Conservation (phyloP, 176 grass and related monocot genomes). For the Rhynchospora pubera region DNA sequence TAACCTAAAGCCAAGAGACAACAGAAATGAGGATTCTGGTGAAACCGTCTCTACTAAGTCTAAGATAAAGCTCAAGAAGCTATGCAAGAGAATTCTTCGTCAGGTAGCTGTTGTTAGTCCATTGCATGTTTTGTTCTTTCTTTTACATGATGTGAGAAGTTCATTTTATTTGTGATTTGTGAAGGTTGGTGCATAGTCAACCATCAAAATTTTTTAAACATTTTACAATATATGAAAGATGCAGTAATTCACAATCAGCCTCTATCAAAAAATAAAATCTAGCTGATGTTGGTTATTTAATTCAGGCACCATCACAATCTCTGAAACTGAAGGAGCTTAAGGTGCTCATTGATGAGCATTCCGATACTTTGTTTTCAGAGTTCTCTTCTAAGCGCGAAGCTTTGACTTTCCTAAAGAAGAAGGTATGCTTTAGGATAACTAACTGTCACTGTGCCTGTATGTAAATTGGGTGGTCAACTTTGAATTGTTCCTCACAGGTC, state of each 20-base stretch:
- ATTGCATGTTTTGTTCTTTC: background rate
- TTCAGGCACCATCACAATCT: conserved; percentile 60
- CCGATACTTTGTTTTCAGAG: conserved; percentile 43
- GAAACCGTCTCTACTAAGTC: conserved; percentile 19
- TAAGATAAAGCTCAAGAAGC: conserved; percentile 78
- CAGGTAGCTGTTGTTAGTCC: conserved; percentile 31
- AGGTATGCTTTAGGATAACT: conserved; percentile 34
- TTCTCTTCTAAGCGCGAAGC: conserved; percentile 74
- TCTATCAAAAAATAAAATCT: too few relatives aligned
- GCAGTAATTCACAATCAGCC: too few relatives aligned
- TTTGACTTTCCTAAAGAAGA: conserved; percentile 69
- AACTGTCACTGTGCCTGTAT: background rate
- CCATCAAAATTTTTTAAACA: too few relatives aligned
- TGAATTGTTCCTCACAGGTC: background rate
- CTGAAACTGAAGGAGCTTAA: conserved; percentile 93
- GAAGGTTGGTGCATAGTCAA: too few relatives aligned
- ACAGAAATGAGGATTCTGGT: conserved; percentile 15
- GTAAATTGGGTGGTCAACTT: background rate
- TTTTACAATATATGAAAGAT: too few relatives aligned
- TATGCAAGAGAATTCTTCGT: conserved; percentile 83
- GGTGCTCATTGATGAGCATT: conserved; percentile 55
- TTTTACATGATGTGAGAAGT: background rate
- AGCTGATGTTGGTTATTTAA: conserved; percentile 18
- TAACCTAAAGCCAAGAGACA: conserved; percentile 37
- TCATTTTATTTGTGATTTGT: too few relatives aligned